These are phyloP conservation scores for Austroboletus eburneus DNA, from an alignment of 768 basidiomycete species.

Conservation along the genomic window DNA sequence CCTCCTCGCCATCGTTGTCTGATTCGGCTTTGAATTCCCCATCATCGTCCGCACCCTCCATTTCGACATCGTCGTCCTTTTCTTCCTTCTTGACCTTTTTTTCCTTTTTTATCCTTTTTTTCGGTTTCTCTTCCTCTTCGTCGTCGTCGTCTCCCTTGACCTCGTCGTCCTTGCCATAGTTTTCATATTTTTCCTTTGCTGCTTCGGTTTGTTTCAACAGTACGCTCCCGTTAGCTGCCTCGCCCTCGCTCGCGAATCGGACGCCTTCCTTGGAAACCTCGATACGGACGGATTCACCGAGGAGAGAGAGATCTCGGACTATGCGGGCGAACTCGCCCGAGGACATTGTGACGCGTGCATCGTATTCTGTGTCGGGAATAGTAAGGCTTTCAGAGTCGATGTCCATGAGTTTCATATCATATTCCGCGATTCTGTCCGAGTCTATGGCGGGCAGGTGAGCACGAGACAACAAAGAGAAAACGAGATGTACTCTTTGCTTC, in stretches of 20 bases:
- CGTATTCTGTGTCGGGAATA: constrained; percentile 97
- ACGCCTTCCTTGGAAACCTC: constrained; percentile 96
- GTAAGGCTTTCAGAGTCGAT: constrained; percentile 93
- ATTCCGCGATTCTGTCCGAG: constrained; percentile 91
- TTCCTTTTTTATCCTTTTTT: constrained; percentile 31
- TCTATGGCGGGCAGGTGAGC: constrained; percentile 39
- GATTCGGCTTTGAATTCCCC: constrained; percentile 41
- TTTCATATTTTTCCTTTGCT: constrained; percentile 36
- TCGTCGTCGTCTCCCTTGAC: constrained; percentile 41
- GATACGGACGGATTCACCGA: constrained; percentile 94
- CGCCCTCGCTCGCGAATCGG: constrained; percentile 88
- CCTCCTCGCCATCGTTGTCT: constrained; percentile 45
- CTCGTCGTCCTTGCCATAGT: constrained; percentile 41
- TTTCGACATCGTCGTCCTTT: constrained; percentile 41
- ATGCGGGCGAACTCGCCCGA: constrained; percentile 87
- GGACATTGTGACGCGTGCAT: constrained; percentile 85
- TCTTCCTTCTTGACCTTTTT: constrained; percentile 39
- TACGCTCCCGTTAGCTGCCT: constrained; percentile 87
- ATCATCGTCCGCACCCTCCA: constrained; percentile 46
- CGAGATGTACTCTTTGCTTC: constrained; percentile 75
- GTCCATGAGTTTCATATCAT: constrained; percentile 99
- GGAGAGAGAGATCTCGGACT: constrained; percentile 82
- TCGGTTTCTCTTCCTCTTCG: constrained; percentile 25
- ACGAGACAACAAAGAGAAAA: not conserved
- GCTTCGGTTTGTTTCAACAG: constrained; percentile 73